Evolutionary conservation across 495 filamentous ascomycete species (phyloP).

Genomic region (Penicillium angulare): DNA sequence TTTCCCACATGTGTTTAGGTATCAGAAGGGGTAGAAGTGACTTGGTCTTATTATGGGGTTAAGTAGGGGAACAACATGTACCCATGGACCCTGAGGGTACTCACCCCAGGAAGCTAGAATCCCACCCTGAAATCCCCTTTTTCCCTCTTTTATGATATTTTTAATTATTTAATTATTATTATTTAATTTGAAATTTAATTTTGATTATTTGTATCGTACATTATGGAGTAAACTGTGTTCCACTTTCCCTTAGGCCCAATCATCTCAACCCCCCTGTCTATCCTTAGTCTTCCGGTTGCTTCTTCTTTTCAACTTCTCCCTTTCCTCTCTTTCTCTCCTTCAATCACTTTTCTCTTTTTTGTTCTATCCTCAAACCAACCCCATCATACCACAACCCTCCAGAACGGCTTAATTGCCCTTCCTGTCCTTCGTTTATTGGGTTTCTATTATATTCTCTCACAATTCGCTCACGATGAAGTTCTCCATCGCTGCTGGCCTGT

Average conservation of each 20-base stretch:
- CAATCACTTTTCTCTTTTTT: constrained; percentile 4
- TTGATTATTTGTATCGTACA: no score
- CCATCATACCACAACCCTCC: no score
- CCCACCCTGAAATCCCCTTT: no score
- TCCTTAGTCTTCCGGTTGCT: constrained; percentile 6
- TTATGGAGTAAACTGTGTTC: background rate
- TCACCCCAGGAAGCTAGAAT: no score
- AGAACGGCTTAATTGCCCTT: constrained; percentile 2
- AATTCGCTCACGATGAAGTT: constrained; percentile 43
- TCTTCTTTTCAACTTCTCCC: constrained; percentile 18
- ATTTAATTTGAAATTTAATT: no score
- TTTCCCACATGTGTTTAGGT: background rate
- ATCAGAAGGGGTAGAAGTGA: background rate
- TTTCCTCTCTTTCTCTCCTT: constrained; percentile 4
- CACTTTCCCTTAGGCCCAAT: background rate
- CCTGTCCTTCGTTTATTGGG: constrained; percentile 17
- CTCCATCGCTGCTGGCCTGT: constrained; percentile 48
- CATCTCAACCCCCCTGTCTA: constrained; percentile 1
- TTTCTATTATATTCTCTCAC: constrained; percentile 7
- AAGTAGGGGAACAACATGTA: no score
- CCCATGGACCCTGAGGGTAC: background rate
- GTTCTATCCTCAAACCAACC: background rate
- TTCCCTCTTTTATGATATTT: no score
- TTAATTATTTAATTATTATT: no score
- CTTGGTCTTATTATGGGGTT: background rate